phyloP scores from a whole-genome alignment of 164 flowering plant genomes.

The Vitis labrusca region DNA sequence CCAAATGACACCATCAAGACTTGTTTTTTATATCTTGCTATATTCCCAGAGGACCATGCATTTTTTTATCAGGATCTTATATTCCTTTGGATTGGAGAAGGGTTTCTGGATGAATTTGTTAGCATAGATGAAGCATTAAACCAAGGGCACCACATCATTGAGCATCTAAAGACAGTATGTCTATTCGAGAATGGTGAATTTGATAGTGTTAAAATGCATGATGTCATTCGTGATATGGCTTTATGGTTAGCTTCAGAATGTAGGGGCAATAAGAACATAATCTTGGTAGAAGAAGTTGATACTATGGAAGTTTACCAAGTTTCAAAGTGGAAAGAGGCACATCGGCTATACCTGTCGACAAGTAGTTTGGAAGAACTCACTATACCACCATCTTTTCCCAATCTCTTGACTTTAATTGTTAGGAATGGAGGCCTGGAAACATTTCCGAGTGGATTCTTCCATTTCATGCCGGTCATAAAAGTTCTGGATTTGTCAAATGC shows the following conservation, averaged over 20 bases:
- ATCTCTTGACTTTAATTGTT: constrained; percentile 4
- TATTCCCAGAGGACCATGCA: no score
- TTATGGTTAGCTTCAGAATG: constrained; percentile 8
- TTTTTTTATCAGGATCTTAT: no score
- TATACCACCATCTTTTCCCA: neutral
- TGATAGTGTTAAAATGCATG: constrained; percentile 11
- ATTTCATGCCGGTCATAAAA: neutral
- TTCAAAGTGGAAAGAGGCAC: neutral
- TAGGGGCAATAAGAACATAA: neutral
- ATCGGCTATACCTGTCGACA: neutral
- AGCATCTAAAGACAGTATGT: neutral
- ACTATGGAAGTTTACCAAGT: neutral
- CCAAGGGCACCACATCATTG: constrained; percentile 3
- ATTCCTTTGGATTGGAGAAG: constrained; percentile 4
- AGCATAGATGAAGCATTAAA: neutral
- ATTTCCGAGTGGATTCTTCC: neutral
- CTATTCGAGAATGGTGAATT: neutral
- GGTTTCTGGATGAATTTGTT: neutral
- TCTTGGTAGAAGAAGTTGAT: neutral
- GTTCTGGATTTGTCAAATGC: constrained; percentile 10
- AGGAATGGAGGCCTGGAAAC: neutral
- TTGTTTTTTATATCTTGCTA: no score
- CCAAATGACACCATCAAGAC: no score
- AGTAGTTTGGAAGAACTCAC: neutral
- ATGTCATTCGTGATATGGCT: constrained; percentile 21